phyloP scores from a whole-genome alignment of 805 yeast genomes.

The Pichia heedii region DNA sequence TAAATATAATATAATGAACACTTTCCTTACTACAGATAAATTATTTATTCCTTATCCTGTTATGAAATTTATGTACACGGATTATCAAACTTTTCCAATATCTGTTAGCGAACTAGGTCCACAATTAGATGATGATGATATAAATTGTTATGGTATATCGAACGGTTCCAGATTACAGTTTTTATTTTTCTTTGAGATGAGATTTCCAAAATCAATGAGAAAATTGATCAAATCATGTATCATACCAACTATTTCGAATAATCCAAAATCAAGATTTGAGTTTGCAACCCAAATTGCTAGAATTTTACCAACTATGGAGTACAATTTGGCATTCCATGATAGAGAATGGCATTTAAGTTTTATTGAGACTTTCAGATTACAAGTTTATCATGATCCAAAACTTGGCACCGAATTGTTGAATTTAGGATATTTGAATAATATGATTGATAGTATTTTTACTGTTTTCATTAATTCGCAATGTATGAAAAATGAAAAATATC shows the following conservation, averaged over 20 bases:
- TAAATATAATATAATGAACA: slow-evolving; percentile 9
- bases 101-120: neutral
- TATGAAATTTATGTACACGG: neutral
- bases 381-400: slow-evolving; percentile 25
- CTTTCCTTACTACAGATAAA: neutral
- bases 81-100: neutral
- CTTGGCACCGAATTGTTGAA: slow-evolving; percentile 33
- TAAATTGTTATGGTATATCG: slow-evolving; percentile 1
- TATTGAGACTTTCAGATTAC: slow-evolving; percentile 24
- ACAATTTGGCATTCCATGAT: slow-evolving; percentile 37
- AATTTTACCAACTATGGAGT: slow-evolving; percentile 43
- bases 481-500: slow-evolving; percentile 8
- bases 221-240: slow-evolving; percentile 38
- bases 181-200: slow-evolving; percentile 47
- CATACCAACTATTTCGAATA: slow-evolving; percentile 48
- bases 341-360: slow-evolving; percentile 38
- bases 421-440: slow-evolving; percentile 31
- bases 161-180: slow-evolving; percentile 45
- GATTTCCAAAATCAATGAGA: slow-evolving; percentile 48
- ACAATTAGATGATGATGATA: neutral
- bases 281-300: slow-evolving; percentile 47
- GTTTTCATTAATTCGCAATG: slow-evolving; percentile 3
- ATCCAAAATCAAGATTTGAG: slow-evolving; percentile 34
- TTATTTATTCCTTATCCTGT: neutral
- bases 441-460: slow-evolving; percentile 30